phyloP scores from a whole-genome alignment of 2,329 filamentous ascomycete genomes.

The Madurella mycetomatis region DNA sequence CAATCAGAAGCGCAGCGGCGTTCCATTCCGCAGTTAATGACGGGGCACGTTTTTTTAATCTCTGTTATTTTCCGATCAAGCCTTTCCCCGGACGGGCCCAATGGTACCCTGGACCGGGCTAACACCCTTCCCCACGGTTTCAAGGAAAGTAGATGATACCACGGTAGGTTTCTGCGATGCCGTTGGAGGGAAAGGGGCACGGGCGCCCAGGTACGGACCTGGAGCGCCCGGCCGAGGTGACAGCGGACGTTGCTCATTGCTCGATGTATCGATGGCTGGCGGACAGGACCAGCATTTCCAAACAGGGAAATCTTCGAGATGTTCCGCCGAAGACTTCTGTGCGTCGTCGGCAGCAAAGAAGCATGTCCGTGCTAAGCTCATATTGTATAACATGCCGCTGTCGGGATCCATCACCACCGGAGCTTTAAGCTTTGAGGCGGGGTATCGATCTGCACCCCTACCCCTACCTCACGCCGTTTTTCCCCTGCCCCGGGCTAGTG shows the following conservation, averaged over 20 bases:
- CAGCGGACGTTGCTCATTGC: neutral
- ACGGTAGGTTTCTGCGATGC: neutral
- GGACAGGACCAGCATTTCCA: conserved; percentile 12
- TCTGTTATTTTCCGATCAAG: conserved; percentile 25
- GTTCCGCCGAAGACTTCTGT: conserved; percentile 18
- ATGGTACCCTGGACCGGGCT: conserved; percentile 2
- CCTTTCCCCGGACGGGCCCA: conserved; percentile 13
- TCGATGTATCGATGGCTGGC: neutral
- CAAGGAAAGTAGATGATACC: conserved; percentile 10
- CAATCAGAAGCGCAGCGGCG: conserved; percentile 18
- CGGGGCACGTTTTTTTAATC: conserved; percentile 24
- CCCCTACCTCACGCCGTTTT: neutral
- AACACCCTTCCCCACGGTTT: conserved; percentile 10
- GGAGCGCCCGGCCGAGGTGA: neutral
- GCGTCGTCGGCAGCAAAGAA: neutral
- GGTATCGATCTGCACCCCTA: neutral
- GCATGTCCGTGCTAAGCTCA: conserved; percentile 4
- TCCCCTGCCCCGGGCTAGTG: neutral
- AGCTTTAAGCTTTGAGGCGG: conserved; percentile 4
- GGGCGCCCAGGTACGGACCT: neutral
- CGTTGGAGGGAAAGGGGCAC: neutral
- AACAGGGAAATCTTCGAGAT: conserved; percentile 25
- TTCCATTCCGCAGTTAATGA: conserved; percentile 26
- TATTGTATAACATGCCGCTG: neutral
- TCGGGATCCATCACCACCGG: neutral